Conservation (phyloP, 2,329 filamentous ascomycete species). For the Fulvia fulva region DNA sequence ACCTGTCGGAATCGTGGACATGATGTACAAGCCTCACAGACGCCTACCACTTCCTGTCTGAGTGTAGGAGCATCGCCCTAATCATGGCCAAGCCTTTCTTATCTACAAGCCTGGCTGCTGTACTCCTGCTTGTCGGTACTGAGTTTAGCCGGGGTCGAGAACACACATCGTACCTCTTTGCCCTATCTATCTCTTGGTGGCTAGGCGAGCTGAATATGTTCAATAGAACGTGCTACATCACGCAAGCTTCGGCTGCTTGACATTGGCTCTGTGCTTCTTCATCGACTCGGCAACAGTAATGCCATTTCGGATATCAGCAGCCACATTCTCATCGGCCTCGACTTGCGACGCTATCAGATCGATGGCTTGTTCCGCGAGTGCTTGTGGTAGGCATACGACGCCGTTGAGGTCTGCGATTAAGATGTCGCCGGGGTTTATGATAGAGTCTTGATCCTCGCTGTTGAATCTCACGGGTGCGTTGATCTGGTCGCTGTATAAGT, state of each 20-base stretch:
- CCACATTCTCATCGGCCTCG: conserved; percentile 31
- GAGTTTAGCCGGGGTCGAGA: not conserved
- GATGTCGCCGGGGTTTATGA: conserved; percentile 37
- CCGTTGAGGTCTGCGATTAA: conserved; percentile 39
- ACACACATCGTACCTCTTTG: not conserved
- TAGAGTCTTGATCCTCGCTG: conserved; percentile 29
- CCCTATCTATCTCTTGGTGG: not conserved
- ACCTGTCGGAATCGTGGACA: not conserved
- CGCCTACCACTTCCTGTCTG: not conserved
- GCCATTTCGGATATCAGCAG: conserved; percentile 27
- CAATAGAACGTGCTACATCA: not conserved
- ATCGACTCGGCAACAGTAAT: conserved; percentile 23
- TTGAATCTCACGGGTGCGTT: conserved; percentile 33
- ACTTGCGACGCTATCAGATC: conserved; percentile 31
- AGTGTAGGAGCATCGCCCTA: not conserved
- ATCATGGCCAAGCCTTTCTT: not conserved
- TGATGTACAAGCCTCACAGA: not conserved
- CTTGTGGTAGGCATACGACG: conserved; percentile 34
- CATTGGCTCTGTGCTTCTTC: conserved; percentile 27
- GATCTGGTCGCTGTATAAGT: conserved; percentile 15
- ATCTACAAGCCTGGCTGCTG: not conserved
- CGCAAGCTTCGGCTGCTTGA: conserved; percentile 24
- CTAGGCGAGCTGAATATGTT: not conserved
- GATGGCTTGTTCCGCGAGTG: conserved; percentile 24
- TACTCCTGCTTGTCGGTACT: not conserved